Evolutionary conservation across 441 rosid species (phyloP).

Genomic region (Arabidopsis lyrata): DNA sequence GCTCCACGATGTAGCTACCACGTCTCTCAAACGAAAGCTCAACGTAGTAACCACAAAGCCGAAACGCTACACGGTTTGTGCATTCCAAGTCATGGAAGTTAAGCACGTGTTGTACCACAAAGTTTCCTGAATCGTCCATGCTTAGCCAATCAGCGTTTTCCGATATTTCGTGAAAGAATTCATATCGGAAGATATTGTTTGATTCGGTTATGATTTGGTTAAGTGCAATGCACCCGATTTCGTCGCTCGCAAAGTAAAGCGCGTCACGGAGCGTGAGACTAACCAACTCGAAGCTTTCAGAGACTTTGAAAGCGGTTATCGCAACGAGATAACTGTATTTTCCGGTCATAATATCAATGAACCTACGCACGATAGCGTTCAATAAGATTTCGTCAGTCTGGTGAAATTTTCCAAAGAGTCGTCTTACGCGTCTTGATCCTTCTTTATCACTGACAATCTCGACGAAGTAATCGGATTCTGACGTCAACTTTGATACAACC

Average conservation of each 20-base stretch:
- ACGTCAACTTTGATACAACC: background rate
- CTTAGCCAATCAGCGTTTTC: constrained; percentile 1
- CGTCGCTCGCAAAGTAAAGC: background rate
- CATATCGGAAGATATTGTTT: background rate
- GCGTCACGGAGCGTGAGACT: background rate
- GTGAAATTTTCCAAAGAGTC: background rate
- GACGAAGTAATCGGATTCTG: background rate
- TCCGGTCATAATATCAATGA: constrained; percentile 8
- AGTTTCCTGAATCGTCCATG: constrained; percentile 15
- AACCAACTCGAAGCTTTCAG: background rate
- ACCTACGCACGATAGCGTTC: constrained; percentile 6
- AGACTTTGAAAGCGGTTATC: background rate
- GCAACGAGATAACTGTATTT: constrained; percentile 3
- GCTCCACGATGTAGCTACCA: background rate
- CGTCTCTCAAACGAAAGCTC: background rate
- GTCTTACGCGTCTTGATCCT: background rate
- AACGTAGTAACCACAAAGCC: background rate
- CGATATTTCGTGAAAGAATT: background rate
- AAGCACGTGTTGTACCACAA: constrained; percentile 5
- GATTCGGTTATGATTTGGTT: constrained; percentile 7
- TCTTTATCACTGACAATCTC: background rate
- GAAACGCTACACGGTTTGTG: background rate
- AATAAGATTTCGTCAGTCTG: constrained; percentile 1
- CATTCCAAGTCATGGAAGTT: background rate
- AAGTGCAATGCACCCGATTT: constrained; percentile 13